phyloP scores from a whole-genome alignment of 805 yeast genomes.

The Yarrowia sp. region DNA sequence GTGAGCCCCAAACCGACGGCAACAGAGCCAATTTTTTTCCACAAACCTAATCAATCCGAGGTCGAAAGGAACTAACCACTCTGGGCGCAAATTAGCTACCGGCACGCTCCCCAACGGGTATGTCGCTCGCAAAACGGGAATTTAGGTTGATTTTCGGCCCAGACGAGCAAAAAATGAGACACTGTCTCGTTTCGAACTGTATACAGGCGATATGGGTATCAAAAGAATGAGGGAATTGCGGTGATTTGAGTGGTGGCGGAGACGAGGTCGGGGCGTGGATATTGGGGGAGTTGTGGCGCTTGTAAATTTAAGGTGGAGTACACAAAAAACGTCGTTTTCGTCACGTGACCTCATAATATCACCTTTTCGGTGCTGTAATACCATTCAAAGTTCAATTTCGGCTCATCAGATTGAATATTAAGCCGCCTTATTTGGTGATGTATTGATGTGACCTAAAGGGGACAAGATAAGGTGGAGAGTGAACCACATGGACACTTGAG shows the following conservation, averaged over 20 bases:
- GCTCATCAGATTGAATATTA: background rate
- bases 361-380: background rate
- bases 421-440: background rate
- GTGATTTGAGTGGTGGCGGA: background rate
- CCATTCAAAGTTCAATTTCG: background rate
- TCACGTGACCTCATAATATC: too few species aligned
- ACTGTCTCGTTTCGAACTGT: background rate
- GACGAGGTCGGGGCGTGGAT: too few species aligned
- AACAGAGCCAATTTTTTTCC: constrained; percentile 10
- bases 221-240: background rate
- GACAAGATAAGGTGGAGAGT: background rate
- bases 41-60: background rate
- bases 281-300: too few species aligned
- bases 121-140: background rate
- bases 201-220: background rate
- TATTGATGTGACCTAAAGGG: background rate
- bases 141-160: background rate
- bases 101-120: background rate
- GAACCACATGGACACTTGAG: background rate
- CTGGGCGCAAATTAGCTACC: background rate
- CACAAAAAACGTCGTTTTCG: too few species aligned
- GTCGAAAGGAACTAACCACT: background rate
- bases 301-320: background rate
- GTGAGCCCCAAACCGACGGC: constrained; percentile 8
- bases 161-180: background rate